Base-by-base conservation (phyloP, 352 stramenopile species). In the Thalassiosira hispida region DNA sequence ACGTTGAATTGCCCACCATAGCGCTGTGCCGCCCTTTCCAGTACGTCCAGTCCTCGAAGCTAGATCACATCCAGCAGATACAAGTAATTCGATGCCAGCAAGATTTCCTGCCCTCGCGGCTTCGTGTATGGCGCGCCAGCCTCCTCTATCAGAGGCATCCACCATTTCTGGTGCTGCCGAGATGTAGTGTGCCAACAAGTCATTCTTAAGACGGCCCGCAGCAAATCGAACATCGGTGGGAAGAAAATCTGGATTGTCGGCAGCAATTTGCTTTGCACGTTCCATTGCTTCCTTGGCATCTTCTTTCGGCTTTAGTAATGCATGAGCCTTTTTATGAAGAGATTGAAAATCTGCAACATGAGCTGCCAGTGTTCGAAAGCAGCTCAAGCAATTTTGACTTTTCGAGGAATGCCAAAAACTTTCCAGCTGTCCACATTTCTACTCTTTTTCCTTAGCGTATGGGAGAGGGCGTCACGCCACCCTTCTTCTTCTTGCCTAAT, bases 111-210 rank as follows among this genome's bases (percentile, higher is more conserved):
- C 56, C 12, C 86, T 55, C 46, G 75, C 77, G 25, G 83, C 83
- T 79, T 92, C 86, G 51, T 92, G 86, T 29, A 92, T 61, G 18
- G 83, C 75, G 20, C 68, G 66, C 86, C 86, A 92, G 22, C 75
- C 79, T 12, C 42, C 33, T 46, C 42, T 59, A 49, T 83, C 74
- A 7, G 49, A 66, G 16, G 51, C 57, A 52, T 76, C 64, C 1
- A 72, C 42, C 73, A 74, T 72, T 53, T 62, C 57, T n/a, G 73
- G 73, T 18, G 44, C 31, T 33, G 47, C 27, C 20, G 55, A 49
- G 18, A 81, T 66, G 18, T 81, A 81, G n/a, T 72, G 53, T 8
- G 73, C 73, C 4, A 81, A 49, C 44, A 76, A 68, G 18, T 81
- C 47, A 72, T 81, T 81, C 20, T 70, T 57, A 3, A 46, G 8